Conservation (phyloP, 208 protist species). For the Giardia duodenalis region DNA sequence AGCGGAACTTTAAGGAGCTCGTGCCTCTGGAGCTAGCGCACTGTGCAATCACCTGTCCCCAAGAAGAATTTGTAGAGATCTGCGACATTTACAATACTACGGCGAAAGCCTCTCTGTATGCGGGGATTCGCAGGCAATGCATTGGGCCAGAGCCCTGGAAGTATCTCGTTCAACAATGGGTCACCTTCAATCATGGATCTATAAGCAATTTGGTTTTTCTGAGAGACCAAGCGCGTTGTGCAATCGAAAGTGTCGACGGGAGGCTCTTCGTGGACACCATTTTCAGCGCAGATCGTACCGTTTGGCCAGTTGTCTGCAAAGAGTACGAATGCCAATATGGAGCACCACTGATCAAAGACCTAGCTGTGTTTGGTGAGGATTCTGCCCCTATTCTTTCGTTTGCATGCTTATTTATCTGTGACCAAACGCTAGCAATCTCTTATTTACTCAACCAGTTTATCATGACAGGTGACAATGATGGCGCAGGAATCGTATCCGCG, state of each 20-base stretch:
- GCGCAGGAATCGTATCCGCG: no score
- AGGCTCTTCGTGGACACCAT: background rate
- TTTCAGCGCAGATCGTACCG: background rate
- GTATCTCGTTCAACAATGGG: background rate
- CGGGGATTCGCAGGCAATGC: background rate
- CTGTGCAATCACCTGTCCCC: background rate
- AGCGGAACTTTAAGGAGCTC: background rate
- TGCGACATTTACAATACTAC: background rate
- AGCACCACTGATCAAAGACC: no score
- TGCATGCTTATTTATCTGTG: no score
- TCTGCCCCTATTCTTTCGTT: no score
- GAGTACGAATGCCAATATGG: background rate
- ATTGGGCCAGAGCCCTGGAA: background rate
- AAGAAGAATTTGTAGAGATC: background rate
- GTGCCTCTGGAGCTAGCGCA: background rate
- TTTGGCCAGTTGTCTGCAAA: background rate
- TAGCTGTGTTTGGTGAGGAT: no score
- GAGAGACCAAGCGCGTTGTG: background rate
- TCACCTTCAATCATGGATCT: background rate
- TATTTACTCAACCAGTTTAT: no score
- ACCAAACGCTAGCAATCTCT: no score
- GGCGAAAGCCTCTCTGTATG: background rate
- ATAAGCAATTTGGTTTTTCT: background rate
- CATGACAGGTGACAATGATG: no score
- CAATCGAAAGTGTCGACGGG: background rate